These are phyloP conservation scores for Cryphonectria parasitica DNA, from an alignment of 2,329 filamentous ascomycete genomes.

Conservation along the genomic window DNA sequence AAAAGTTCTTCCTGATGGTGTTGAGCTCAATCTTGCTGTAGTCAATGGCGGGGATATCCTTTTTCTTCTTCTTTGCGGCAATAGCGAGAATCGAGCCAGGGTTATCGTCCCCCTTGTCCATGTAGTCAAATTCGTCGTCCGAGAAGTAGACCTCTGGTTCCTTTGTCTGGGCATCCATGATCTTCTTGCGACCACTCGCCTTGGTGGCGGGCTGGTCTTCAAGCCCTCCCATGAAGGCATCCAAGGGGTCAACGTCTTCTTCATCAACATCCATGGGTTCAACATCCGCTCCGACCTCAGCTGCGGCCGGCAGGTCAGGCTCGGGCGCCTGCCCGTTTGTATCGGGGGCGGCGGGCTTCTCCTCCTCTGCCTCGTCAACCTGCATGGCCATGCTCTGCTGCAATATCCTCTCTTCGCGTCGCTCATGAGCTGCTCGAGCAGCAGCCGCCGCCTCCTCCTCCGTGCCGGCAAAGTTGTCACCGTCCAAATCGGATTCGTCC, in stretches of 20 bases:
- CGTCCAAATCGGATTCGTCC: slow-evolving; percentile 68
- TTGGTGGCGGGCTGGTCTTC: slow-evolving; percentile 51
- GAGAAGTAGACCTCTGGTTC: slow-evolving; percentile 87
- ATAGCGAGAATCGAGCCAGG: slow-evolving; percentile 56
- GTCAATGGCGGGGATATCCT: slow-evolving; percentile 87
- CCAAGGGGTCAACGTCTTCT: slow-evolving; percentile 81
- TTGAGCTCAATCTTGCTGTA: slow-evolving; percentile 86
- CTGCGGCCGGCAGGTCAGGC: slow-evolving; percentile 19
- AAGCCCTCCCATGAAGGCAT: slow-evolving; percentile 91
- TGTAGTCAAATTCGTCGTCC: slow-evolving; percentile 73
- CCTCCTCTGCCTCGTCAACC: slow-evolving; percentile 46
- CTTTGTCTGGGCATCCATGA: slow-evolving; percentile 56
- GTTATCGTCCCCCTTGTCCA: slow-evolving; percentile 52
- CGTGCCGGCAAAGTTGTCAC: slow-evolving; percentile 76
- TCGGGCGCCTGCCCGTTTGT: slow-evolving; percentile 33
- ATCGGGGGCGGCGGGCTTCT: slow-evolving; percentile 27
- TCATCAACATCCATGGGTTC: slow-evolving; percentile 68
- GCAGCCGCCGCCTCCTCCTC: slow-evolving; percentile 89
- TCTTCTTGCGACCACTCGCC: slow-evolving; percentile 38
- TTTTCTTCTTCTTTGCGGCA: slow-evolving; percentile 79
- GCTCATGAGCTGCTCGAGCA: slow-evolving; percentile 81
- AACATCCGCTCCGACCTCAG: slow-evolving; percentile 28
- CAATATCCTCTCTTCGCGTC: slow-evolving; percentile 72
- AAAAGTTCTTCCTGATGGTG: slow-evolving; percentile 91
- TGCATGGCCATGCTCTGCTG: slow-evolving; percentile 51